Base-by-base conservation (phyloP, 176 grass and related monocot genomes). In the Eleusine coracana region DNA sequence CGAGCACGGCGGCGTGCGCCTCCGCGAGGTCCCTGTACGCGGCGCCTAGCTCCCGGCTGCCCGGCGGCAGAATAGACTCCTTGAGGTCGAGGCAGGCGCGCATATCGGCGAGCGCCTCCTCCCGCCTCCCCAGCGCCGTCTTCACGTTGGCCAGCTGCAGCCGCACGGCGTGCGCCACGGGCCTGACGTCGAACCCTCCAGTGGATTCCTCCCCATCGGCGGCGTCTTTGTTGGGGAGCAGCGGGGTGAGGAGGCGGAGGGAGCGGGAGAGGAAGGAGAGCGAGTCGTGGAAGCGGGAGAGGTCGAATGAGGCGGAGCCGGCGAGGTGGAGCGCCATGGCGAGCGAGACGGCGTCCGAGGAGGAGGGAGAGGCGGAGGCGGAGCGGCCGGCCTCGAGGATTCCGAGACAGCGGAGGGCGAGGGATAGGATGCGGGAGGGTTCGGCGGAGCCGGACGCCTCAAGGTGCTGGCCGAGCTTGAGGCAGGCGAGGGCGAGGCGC, bases 391-490 rank as follows among this genome's bases (percentile, higher is more conserved):
- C 45, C 71, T 95, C 91, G 70, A 98, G 90, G 68, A 95, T 95
- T 6, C 46, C 39, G 8, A 98, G 49, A 49, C 90, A 86, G 13
- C 96, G 89, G 61, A 98, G 84, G 6, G 86, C 92, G 25, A 95
- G 88, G 39, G 62, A 15, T 61, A 98, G 88, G 75, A 98, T 31
- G 66, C 86, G 77, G 37, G 90, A 86, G 12, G 90, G 55, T 11
- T 95, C 73, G 4, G 68, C 73, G 40, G 77, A 72, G 79, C 76
- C 89, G 1, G 87, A 90, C 1, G 91, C 76, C 2, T 98, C 96
- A 40, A 98, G 90, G 73, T 95, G 92, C 87, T 98, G 96, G 37
- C 96, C 96, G 46, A 98, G 92, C 89, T 98, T 98, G 62, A 98
- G 75, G 87, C 96, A 98, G 71, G 96, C 96, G 34, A 98, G 88